phyloP scores from a whole-genome alignment of 2,329 filamentous ascomycete genomes.

The Graphilbum ipis-grandicollis region DNA sequence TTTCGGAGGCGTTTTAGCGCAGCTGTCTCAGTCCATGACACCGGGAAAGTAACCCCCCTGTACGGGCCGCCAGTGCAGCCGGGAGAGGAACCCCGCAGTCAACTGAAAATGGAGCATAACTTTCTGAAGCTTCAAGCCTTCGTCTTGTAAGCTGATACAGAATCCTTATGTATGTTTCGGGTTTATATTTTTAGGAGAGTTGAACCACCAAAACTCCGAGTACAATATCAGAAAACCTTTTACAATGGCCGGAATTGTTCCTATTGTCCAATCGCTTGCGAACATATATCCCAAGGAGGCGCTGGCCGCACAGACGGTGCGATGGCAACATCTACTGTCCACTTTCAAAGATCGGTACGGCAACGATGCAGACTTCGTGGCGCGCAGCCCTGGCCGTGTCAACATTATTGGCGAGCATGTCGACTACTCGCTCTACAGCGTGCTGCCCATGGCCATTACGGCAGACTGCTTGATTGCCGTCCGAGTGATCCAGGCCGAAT shows the following conservation, averaged over 20 bases:
- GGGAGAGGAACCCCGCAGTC: too few species aligned
- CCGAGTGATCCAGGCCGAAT: slow-evolving; percentile 18
- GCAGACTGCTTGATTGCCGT: slow-evolving; percentile 84
- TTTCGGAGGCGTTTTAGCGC: too few species aligned
- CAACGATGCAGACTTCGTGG: slow-evolving; percentile 58
- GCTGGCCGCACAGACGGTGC: slow-evolving; percentile 44
- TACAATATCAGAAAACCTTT: too few species aligned
- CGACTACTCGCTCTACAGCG: slow-evolving; percentile 93
- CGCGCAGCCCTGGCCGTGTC: slow-evolving; percentile 82
- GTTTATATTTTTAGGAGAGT: too few species aligned
- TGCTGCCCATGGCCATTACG: slow-evolving; percentile 87
- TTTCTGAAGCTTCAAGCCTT: too few species aligned
- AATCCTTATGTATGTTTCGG: too few species aligned
- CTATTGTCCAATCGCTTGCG: slow-evolving; percentile 54
- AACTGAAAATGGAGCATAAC: too few species aligned
- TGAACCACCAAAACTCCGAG: too few species aligned
- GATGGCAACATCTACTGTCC: slow-evolving; percentile 60
- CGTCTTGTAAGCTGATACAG: too few species aligned
- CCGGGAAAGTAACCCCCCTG: too few species aligned
- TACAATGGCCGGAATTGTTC: slow-evolving; percentile 32
- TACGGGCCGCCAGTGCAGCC: too few species aligned
- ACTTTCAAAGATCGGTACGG: slow-evolving; percentile 57
- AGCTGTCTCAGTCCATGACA: too few species aligned
- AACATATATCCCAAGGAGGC: slow-evolving; percentile 73
- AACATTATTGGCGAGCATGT: slow-evolving; percentile 99